phyloP scores from a whole-genome alignment of 2,329 filamentous ascomycete genomes.

The Fusarium duplospermum region DNA sequence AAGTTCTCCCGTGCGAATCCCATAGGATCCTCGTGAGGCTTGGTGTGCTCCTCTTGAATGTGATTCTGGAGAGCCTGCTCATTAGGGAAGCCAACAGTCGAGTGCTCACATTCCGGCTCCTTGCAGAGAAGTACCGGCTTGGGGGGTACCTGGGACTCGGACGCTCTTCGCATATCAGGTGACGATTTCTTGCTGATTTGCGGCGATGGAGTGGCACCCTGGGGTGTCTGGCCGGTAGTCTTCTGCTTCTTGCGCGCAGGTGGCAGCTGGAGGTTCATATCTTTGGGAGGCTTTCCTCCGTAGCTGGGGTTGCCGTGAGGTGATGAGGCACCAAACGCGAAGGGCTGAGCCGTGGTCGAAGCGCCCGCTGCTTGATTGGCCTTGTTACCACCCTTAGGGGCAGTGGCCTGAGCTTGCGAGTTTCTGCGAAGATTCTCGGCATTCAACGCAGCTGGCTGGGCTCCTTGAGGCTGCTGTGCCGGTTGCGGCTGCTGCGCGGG shows the following conservation, averaged over 20 bases:
- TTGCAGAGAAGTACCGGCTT: constrained; percentile 63
- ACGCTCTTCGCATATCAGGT: constrained; percentile 55
- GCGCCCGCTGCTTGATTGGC: constrained; percentile 64
- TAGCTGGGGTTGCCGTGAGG: constrained; percentile 71
- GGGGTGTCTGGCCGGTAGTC: constrained; percentile 54
- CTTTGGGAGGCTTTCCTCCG: constrained; percentile 58
- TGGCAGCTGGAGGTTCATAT: constrained; percentile 69
- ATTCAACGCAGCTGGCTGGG: constrained; percentile 52
- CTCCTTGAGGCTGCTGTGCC: constrained; percentile 37
- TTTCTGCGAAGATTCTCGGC: constrained; percentile 65
- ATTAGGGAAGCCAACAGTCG: constrained; percentile 61
- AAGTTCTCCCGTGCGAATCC: constrained; percentile 65
- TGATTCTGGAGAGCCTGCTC: constrained; percentile 67
- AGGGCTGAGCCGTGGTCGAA: constrained; percentile 68
- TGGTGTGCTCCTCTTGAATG: constrained; percentile 68
- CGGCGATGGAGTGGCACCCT: constrained; percentile 59
- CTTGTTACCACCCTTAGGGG: constrained; percentile 55
- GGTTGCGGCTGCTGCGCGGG: constrained; percentile 38
- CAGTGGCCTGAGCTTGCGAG: constrained; percentile 58
- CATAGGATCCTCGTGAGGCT: constrained; percentile 65
- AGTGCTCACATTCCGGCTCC: constrained; percentile 66
- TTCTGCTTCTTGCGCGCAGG: constrained; percentile 69
- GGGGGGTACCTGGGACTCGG: constrained; percentile 46
- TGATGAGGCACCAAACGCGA: constrained; percentile 65
- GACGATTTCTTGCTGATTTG: constrained; percentile 61